These are phyloP conservation scores for Solanum sparsipilum DNA, from an alignment of 257 asterid species.

Conservation along the genomic window DNA sequence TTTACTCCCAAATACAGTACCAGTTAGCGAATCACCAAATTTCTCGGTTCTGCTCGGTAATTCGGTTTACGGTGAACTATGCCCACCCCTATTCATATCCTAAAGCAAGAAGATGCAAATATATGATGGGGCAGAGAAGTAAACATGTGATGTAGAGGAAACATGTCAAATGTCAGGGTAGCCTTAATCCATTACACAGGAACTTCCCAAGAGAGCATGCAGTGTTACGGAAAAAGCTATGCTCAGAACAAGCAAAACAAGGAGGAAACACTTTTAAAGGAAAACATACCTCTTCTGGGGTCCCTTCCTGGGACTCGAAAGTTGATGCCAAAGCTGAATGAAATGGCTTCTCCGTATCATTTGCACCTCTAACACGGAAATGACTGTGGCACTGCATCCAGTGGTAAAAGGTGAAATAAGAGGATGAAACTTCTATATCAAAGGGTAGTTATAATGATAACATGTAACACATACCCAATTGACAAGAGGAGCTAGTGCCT, in stretches of 20 bases:
- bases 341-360: conserved; percentile 43
- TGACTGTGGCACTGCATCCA: conserved; percentile 51
- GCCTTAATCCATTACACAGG: not conserved
- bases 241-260: not conserved
- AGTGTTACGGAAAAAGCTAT: not conserved
- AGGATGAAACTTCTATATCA: not conserved
- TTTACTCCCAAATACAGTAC: not conserved
- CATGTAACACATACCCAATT: conserved; percentile 52
- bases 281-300: conserved; percentile 65
- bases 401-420: conserved; percentile 10
- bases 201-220: not conserved
- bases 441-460: not conserved
- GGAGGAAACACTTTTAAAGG: not conserved
- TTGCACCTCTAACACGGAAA: conserved; percentile 52
- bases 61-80: not conserved
- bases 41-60: not conserved
- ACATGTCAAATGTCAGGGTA: not conserved
- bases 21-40: not conserved
- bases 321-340: conserved; percentile 58
- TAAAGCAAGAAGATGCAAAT: not conserved
- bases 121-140: not conserved
- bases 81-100: not conserved
- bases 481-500: conserved; percentile 49
- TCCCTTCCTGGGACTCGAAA: conserved; percentile 73
- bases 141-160: not conserved